Evolutionary conservation across 2,329 filamentous ascomycete genomes (phyloP).

Genomic region (Grosmannia clavigera): DNA sequence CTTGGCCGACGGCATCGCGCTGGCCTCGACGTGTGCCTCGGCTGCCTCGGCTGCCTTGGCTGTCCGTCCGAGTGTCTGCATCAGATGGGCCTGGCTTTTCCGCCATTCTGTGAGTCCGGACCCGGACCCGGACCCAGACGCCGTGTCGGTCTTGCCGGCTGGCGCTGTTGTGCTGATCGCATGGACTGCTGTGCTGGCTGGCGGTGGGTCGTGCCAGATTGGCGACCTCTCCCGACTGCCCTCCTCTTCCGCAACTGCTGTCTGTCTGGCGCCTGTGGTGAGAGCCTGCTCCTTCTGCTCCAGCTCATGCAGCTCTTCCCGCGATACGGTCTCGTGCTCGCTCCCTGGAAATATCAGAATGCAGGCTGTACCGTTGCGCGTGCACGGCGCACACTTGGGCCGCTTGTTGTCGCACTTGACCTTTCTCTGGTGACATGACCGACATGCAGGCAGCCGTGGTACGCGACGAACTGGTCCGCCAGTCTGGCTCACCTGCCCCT

Average conservation of each 20-base stretch:
- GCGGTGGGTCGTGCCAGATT: neutral
- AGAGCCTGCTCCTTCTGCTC: conserved; percentile 13
- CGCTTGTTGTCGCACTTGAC: conserved; percentile 18
- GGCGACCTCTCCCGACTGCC: neutral
- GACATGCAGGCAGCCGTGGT: conserved; percentile 9
- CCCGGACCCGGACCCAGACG: neutral
- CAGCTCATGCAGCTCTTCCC: conserved; percentile 15
- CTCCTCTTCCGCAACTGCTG: neutral
- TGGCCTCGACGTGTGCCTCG: neutral
- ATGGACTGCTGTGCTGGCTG: neutral
- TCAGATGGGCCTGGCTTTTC: conserved; percentile 1
- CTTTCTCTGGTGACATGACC: conserved; percentile 6
- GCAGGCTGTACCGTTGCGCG: conserved; percentile 15
- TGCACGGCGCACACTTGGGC: conserved; percentile 18
- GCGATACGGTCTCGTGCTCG: conserved; percentile 13
- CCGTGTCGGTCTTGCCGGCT: neutral
- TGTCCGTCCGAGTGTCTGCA: neutral
- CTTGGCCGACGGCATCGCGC: neutral
- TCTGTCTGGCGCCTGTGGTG: neutral
- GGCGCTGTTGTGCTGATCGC: too few species aligned
- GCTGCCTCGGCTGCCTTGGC: neutral
- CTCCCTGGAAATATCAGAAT: conserved; percentile 15
- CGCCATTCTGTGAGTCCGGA: neutral
- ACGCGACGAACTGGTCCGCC: neutral
- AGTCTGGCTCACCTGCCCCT: neutral